Base-by-base conservation (phyloP, 2,329 filamentous ascomycete species). In the Ophiognomonia clavigignenti-juglandacearum region DNA sequence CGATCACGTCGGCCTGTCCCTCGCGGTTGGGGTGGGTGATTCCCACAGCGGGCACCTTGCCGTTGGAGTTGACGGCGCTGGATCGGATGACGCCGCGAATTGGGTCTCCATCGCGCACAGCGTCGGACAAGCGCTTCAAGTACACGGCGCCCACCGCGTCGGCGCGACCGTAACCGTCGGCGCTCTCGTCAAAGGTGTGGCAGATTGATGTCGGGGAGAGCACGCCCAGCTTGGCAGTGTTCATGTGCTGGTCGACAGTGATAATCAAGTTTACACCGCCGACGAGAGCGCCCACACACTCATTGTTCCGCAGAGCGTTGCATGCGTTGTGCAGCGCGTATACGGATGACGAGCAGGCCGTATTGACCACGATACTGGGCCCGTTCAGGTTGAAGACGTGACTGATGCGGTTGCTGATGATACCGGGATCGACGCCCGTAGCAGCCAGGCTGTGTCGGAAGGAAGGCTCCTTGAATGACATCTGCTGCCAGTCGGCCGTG, bases 121-220 rank as follows among this genome's bases (percentile, higher is more conserved):
- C 77, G 36, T 66, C 59, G 1, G 62, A 59, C 0, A 78, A 57
- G 11, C 56, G 64, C 61, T 80, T 80, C 0, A 81, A 50, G 4
- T 76, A 56, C 1, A 80, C 54, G 0, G 62, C 53, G 0, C 57
- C 71, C 4, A 65, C 56, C 0, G 69, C 76, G 37, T 80, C 77
- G 1, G 66, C 75, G 4, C 76, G 64, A 6, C 43, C 55, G 35
- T 63, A 62, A 8, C 61, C 62, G 26, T 64, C 56, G 8, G 60
- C 61, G 4, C 31, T 36, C 2, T 26, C 50, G 43, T 64, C 58
- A 19, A 61, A 64, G 0, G 59, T 63, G 20, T 60, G 56, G 27
- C 62, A 63, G 2, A 46, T 55, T 0, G 59, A 61, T 0, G 58
- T 61, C 0, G 62, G 59, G 0, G 65, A 70, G 1, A 69, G 45